Percentiles rank a stretch among this genome's conserved stretches.
Conservation (phyloP, 2,329 filamentous ascomycete genomes). For the Verticillium klebahnii region DNA sequence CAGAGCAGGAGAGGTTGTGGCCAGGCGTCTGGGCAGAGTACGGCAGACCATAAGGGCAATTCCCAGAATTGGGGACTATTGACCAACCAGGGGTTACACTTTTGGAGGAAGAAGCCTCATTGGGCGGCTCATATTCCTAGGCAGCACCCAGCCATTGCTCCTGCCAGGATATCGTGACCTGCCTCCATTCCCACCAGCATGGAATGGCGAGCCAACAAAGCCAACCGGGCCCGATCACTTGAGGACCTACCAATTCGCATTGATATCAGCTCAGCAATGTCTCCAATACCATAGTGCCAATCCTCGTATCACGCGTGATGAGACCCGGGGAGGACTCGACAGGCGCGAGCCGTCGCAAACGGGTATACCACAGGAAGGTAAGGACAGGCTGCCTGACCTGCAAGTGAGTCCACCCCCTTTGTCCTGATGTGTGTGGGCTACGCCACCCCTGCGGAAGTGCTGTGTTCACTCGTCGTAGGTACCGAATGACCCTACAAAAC, state of each 20-base stretch:
- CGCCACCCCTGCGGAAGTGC: background rate
- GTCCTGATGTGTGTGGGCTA: too few species aligned
- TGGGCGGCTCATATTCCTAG: background rate
- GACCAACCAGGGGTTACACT: too few species aligned
- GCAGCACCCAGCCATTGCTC: background rate
- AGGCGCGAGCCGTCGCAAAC: background rate
- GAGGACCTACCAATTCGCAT: background rate
- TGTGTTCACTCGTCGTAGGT: background rate
- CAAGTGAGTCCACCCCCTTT: conserved; percentile 8
- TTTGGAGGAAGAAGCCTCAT: background rate
- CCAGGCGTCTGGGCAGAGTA: too few species aligned
- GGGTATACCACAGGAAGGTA: conserved; percentile 4
- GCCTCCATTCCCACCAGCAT: background rate
- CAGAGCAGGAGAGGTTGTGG: too few species aligned
- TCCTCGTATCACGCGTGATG: background rate
- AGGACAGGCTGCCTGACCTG: conserved; percentile 15
- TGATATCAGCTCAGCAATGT: background rate
- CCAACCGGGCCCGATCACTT: too few species aligned
- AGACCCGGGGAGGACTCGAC: background rate
- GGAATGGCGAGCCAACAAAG: too few species aligned
- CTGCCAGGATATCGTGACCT: background rate
- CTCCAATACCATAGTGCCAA: background rate
- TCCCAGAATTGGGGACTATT: too few species aligned
- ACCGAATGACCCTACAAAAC: too few species aligned
- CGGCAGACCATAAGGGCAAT: too few species aligned